Conservation (phyloP, 768 basidiomycete species). For the Tricholoma sp. region DNA sequence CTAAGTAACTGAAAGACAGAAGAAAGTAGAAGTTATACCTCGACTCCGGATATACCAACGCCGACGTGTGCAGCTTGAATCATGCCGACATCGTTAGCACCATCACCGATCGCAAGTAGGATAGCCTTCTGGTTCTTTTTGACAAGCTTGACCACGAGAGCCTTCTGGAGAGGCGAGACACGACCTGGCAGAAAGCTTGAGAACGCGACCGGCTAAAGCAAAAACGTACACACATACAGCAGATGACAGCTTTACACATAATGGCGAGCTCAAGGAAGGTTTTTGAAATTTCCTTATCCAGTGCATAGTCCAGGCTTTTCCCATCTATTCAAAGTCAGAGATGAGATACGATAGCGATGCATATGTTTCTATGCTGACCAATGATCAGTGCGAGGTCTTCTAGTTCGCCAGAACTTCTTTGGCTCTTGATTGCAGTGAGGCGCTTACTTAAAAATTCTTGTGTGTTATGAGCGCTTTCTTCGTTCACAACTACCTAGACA, state of each 20-base stretch:
- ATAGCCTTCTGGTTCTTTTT: constrained; percentile 94
- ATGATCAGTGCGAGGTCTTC: constrained; percentile 96
- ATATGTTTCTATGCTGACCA: constrained; percentile 38
- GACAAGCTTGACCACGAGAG: constrained; percentile 96
- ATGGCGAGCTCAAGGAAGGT: constrained; percentile 91
- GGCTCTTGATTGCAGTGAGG: constrained; percentile 88
- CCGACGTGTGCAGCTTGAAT: constrained; percentile 98
- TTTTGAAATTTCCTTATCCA: constrained; percentile 90
- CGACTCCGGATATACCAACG: constrained; percentile 95
- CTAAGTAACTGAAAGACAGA: neutral
- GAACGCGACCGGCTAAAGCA: neutral
- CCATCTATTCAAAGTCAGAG: constrained; percentile 56
- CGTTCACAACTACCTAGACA: constrained; percentile 87
- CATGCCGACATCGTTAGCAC: constrained; percentile 99
- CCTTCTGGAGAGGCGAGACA: constrained; percentile 96
- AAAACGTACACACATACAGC: constrained; percentile 56
- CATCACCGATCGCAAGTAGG: constrained; percentile 95
- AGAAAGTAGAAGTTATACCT: constrained; percentile 42
- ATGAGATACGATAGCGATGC: neutral
- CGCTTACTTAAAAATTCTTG: constrained; percentile 85
- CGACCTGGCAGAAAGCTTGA: constrained; percentile 53
- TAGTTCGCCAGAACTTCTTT: constrained; percentile 83
- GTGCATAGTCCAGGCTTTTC: constrained; percentile 87
- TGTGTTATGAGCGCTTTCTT: constrained; percentile 77
- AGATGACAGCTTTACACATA: constrained; percentile 98